phyloP scores from a whole-genome alignment of 2,329 filamentous ascomycete genomes.

The Phoma sp. region DNA sequence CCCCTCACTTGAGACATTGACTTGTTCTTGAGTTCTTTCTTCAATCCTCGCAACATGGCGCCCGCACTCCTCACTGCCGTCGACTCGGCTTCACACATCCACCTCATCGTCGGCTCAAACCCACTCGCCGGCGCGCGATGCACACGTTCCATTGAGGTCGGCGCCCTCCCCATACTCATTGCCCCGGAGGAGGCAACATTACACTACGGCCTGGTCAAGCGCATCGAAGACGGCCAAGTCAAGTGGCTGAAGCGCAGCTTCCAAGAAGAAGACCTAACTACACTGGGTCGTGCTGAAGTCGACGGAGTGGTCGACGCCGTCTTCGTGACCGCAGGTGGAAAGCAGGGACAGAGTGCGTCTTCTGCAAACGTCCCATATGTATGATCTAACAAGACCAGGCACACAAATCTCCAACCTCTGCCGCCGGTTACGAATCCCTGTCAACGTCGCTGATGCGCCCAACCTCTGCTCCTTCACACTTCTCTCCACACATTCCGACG shows the following conservation, averaged over 20 bases:
- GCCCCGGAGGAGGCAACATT: slow-evolving; percentile 69
- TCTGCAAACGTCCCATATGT: not conserved
- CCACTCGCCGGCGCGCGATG: slow-evolving; percentile 86
- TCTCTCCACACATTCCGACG: slow-evolving; percentile 86
- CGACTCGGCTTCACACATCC: slow-evolving; percentile 73
- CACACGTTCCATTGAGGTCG: slow-evolving; percentile 78
- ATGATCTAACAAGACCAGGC: slow-evolving; percentile 52
- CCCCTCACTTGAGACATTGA: slow-evolving; percentile 14
- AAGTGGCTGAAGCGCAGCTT: slow-evolving; percentile 72
- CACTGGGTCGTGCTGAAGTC: slow-evolving; percentile 80
- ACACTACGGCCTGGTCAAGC: slow-evolving; percentile 66
- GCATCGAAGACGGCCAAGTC: slow-evolving; percentile 70
- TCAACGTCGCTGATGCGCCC: slow-evolving; percentile 91
- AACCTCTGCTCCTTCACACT: slow-evolving; percentile 88
- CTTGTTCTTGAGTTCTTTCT: slow-evolving; percentile 8
- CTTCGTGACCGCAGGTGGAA: slow-evolving; percentile 74
- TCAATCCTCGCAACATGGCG: slow-evolving; percentile 42
- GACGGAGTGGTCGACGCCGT: slow-evolving; percentile 84
- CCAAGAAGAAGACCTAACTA: slow-evolving; percentile 72
- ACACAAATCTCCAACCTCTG: slow-evolving; percentile 76
- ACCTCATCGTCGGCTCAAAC: slow-evolving; percentile 86
- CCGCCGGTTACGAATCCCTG: slow-evolving; percentile 79
- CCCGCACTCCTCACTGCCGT: slow-evolving; percentile 73
- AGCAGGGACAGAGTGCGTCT: slow-evolving; percentile 55
- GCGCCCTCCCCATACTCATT: slow-evolving; percentile 80